Evolutionary conservation across 495 filamentous ascomycete species (phyloP), one percentile per base, ranked within the genome.

Genomic region (Aspergillus avenaceus): DNA sequence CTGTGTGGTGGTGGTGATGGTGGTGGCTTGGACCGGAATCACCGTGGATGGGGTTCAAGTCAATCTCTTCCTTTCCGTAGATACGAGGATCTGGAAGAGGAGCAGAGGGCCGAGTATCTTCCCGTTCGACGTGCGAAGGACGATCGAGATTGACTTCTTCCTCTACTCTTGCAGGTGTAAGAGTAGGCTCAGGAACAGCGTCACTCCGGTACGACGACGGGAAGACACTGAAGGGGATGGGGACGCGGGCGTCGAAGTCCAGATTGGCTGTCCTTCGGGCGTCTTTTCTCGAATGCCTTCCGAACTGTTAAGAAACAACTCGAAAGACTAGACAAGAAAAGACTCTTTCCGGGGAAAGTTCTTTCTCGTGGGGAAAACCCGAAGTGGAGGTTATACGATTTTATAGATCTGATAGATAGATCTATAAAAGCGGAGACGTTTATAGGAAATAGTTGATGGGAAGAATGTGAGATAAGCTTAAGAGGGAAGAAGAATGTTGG

Each of bases 201-300:
- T 93, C 88, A 81, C 78, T 86, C 84, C 87, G 84, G 82, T 96
- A 97, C 72, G 92, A 88, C 70, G 90, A 95, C 79, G 92, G 92
- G 86, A 97, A 96, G 85, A 97, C 86, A 85, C 91, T 96, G 84
- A 96, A 92, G 73, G 92, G 92, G 75, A 97, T 95, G 77, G 92
- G 92, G 73, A 97, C 89, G 73, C 90, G 87, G 79, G 91, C 91
- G 87, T 97, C 91, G 90, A 95, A 97, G 86, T 96, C 92, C 91
- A 97, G 92, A 78, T 92, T 97, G 90, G 77, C 92, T 83, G 84
- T 82, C 80, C 84, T 83, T 72, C 68, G 76, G 82, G 82, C 82
- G 84, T 83, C 82, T 83, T 80, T 90, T 89, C 90, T 91, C 84
- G 85, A 83, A 89, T 84, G 84, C 87, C 89, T 92, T 87, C 85